Evolutionary conservation across 306 rosid species (phyloP).

Genomic region (Vigna radiata): DNA sequence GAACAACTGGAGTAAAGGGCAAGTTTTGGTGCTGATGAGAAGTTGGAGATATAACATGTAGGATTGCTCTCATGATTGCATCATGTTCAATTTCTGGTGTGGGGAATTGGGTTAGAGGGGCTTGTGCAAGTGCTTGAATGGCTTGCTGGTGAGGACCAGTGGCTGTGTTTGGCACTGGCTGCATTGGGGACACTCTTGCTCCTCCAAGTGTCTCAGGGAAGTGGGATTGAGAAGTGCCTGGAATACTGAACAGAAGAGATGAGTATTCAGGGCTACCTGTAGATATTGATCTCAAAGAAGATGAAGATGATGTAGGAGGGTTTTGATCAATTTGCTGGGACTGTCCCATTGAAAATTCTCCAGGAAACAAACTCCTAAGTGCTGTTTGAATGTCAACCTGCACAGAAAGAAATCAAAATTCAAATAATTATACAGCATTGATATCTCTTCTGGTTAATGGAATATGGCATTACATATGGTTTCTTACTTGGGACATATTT

Average conservation of each 20-base stretch:
- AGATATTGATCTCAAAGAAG: conserved; percentile 81
- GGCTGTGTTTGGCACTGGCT: conserved; percentile 39
- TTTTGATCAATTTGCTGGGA: conserved; percentile 53
- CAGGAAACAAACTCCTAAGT: conserved; percentile 61
- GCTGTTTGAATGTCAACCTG: conserved; percentile 64
- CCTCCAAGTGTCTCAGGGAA: conserved; percentile 45
- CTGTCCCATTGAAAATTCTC: conserved; percentile 50
- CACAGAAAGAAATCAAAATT: neutral
- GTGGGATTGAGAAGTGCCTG: conserved; percentile 49
- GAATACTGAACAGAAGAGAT: conserved; percentile 65
- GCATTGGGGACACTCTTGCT: conserved; percentile 39
- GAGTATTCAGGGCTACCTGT: conserved; percentile 78
- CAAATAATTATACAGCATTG: neutral
- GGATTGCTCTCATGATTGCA: conserved; percentile 67
- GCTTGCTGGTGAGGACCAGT: conserved; percentile 53
- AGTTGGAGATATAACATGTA: conserved; percentile 56
- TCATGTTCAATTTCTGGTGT: conserved; percentile 57
- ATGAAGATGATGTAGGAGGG: conserved; percentile 78
- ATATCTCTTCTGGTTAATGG: neutral
- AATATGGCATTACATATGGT: conserved; percentile 4
- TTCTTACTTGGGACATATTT: conserved; percentile 70
- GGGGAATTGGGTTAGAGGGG: conserved; percentile 53
- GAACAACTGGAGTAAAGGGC: conserved; percentile 35
- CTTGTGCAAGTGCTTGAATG: conserved; percentile 53
- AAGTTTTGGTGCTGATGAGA: conserved; percentile 42